Percentiles rank a stretch among this genome's conserved stretches.
phyloP scores from a whole-genome alignment of 2,329 filamentous ascomycete genomes.

The Mycosphaerella sp. region DNA sequence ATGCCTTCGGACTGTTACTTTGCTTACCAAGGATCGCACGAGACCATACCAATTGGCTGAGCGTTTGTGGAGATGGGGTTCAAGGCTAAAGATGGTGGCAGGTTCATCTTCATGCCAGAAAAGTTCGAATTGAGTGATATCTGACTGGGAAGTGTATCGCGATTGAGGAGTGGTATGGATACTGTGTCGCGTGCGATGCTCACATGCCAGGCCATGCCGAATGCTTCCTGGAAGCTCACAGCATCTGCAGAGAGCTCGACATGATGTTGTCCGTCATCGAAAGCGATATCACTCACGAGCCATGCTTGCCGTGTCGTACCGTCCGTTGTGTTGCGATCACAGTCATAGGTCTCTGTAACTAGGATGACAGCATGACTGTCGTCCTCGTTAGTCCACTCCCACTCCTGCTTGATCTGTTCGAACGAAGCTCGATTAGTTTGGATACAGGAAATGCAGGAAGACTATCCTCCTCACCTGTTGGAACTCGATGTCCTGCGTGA shows the following conservation, averaged over 20 bases:
- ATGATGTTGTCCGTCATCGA: conserved; percentile 1
- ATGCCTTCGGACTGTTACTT: too few species aligned
- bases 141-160: not conserved
- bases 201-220: conserved; percentile 8
- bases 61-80: not conserved
- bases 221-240: conserved; percentile 6
- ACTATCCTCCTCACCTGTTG: conserved; percentile 1
- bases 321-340: conserved; percentile 4
- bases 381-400: conserved; percentile 5
- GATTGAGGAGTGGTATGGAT: not conserved
- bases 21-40: conserved; percentile 6
- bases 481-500: conserved; percentile 2
- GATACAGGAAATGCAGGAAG: not conserved
- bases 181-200: not conserved
- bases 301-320: conserved; percentile 6
- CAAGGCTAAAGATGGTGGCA: not conserved
- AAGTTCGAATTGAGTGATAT: conserved; percentile 12
- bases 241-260: not conserved
- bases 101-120: conserved; percentile 5
- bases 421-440: not conserved
- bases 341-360: conserved; percentile 8
- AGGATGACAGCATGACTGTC: not conserved
- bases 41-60: conserved; percentile 4
- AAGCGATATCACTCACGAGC: not conserved
- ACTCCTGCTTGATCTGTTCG: conserved; percentile 2